Evolutionary conservation across 345 rosid genomes (phyloP).

Genomic region (Gossypium ekmanianum): DNA sequence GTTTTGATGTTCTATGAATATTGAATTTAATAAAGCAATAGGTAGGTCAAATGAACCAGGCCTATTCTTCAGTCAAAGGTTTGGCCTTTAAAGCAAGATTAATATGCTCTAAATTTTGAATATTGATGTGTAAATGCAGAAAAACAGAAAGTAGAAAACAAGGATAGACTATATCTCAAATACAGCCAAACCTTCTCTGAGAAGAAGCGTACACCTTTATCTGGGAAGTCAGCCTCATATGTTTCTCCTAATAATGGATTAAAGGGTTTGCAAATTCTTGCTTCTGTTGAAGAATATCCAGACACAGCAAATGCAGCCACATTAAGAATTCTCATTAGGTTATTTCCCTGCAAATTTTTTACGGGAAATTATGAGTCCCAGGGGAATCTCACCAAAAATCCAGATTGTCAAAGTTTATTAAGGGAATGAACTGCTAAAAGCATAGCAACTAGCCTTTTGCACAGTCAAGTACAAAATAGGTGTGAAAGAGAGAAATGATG

Average conservation of each 20-base stretch:
- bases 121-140: background rate
- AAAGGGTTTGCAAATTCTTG: slow-evolving; percentile 95
- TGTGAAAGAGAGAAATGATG: background rate
- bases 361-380: background rate
- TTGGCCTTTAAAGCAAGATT: background rate
- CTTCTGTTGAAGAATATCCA: slow-evolving; percentile 96
- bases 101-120: background rate
- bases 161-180: background rate
- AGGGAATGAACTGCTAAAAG: background rate
- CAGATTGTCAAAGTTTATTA: background rate
- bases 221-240: slow-evolving; percentile 92
- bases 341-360: slow-evolving; percentile 69
- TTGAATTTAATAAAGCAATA: background rate
- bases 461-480: background rate
- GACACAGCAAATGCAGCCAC: slow-evolving; percentile 99
- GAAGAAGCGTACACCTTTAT: slow-evolving; percentile 89
- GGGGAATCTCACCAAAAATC: slow-evolving; percentile 2
- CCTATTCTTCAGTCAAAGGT: background rate
- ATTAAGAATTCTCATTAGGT: slow-evolving; percentile 90
- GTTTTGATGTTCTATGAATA: background rate
- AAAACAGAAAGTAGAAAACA: background rate
- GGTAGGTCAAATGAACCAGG: background rate
- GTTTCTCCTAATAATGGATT: slow-evolving; percentile 99
- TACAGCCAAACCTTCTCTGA: slow-evolving; percentile 80
- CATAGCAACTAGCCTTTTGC: background rate